A percentile compares a stretch with the other conserved stretches of the same genome.
Evolutionary conservation across 2,329 filamentous ascomycete genomes (phyloP).

Genomic region (Hypoxylon sp.): DNA sequence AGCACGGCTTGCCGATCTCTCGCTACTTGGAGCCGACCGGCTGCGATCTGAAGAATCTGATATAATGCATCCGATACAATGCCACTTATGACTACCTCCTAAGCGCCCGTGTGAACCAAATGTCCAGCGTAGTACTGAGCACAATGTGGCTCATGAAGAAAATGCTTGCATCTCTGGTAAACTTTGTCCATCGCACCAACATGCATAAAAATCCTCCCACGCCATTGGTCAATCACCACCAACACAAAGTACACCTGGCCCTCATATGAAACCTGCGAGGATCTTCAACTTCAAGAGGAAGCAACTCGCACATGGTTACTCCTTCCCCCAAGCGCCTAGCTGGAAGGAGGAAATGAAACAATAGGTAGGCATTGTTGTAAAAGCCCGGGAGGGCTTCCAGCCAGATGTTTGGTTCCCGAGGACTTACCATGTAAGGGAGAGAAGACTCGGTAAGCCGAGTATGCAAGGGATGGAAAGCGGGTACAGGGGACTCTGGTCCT

Average conservation of each 20-base stretch:
- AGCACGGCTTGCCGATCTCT: too few species aligned
- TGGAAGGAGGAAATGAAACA: slow-evolving; percentile 8
- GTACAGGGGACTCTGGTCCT: slow-evolving; percentile 1
- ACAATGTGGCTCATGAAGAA: background rate
- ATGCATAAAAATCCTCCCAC: slow-evolving; percentile 25
- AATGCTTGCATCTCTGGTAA: too few species aligned
- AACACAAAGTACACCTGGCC: background rate
- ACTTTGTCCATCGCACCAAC: slow-evolving; percentile 30
- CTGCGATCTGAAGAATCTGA: too few species aligned
- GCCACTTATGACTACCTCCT: too few species aligned
- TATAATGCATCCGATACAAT: too few species aligned
- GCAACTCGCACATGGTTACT: slow-evolving; percentile 20
- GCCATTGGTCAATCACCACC: slow-evolving; percentile 12
- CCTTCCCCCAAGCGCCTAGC: slow-evolving; percentile 13
- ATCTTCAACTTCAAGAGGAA: slow-evolving; percentile 6
- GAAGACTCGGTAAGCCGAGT: slow-evolving; percentile 30
- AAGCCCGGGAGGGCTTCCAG: slow-evolving; percentile 4
- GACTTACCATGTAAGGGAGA: too few species aligned
- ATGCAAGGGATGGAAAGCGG: slow-evolving; percentile 8
- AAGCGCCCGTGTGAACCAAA: slow-evolving; percentile 12
- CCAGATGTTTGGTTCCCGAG: slow-evolving; percentile 18
- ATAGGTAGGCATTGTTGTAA: slow-evolving; percentile 12
- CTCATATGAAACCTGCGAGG: background rate
- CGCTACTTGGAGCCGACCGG: too few species aligned
- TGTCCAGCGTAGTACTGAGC: background rate